Base-by-base conservation (phyloP, 1,139 yeast genomes). In the Suhomyces maxii region DNA sequence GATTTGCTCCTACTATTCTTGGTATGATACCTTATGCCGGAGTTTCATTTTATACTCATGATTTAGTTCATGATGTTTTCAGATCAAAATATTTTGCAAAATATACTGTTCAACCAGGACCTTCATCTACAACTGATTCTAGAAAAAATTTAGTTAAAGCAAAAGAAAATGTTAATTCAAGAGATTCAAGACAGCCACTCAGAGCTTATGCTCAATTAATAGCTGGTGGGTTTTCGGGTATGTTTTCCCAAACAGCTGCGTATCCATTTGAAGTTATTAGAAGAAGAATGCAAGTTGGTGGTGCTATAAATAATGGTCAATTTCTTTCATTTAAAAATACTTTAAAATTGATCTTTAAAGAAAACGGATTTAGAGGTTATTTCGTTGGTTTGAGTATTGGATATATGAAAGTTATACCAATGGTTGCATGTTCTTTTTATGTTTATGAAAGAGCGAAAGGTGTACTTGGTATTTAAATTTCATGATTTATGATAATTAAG, bases 1-100 rank as follows among this genome's bases (percentile, higher is more conserved):
- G 99, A 2, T 93, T 91, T 68, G 82, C 88, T 7, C 97, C 99
- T 18, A 93, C 99, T 0, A 84, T 93, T 35, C 63, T 90, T 36
- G 99, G 99, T 12, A 91, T 93, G 96, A 76, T 93, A 14, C 99
- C 99, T 1, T 93, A 93, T 63, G 99, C 99, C 1, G 99, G 99
- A 9, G 97, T 91, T 2, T 88, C 97, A 1, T 93, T 93, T 60
- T 88, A 91, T 69, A 88, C 97, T 3, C 98, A 93, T 65, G 99
- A 93, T 67, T 66, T 84, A 48, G 76, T 91, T 50, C 98, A 91
- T 65, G 99, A 93, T 67, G 63, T 91, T 2, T 81, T 93, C 60
- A 75, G 97, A 51, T 74, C 85, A 12, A 72, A 74, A 23, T 52
- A 58, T 13, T 64, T 89, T 10, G 72, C 83, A 2, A 69, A 72